phyloP scores from a whole-genome alignment of 1,284 basidiomycete genomes.

The Peniophora sp. region DNA sequence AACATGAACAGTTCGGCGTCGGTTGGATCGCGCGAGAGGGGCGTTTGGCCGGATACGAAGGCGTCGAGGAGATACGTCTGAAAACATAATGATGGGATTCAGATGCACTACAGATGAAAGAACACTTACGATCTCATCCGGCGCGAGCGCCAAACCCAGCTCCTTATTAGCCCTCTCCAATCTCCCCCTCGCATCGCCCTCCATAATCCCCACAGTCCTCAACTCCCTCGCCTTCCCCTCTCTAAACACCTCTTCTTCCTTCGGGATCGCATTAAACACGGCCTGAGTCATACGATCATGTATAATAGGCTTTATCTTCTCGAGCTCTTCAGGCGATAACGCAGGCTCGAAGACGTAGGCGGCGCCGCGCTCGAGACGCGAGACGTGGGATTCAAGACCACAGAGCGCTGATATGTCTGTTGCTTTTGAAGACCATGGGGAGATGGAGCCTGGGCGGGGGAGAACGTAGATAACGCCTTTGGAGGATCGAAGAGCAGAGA shows the following conservation, averaged over 20 bases:
- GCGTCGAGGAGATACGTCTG: constrained; percentile 77
- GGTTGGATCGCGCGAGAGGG: constrained; percentile 77
- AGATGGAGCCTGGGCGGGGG: constrained; percentile 77
- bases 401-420: constrained; percentile 93
- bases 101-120: not conserved
- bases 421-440: constrained; percentile 97
- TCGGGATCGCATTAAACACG: constrained; percentile 52
- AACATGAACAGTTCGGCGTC: constrained; percentile 99
- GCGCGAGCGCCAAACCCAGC: constrained; percentile 86
- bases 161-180: constrained; percentile 77
- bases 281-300: constrained; percentile 97
- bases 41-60: constrained; percentile 63
- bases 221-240: constrained; percentile 65
- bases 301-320: constrained; percentile 56
- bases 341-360: constrained; percentile 56
- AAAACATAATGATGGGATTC: too few species aligned
- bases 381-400: constrained; percentile 62
- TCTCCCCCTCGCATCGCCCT: constrained; percentile 38
- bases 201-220: constrained; percentile 57
- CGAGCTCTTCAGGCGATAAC: constrained; percentile 36
- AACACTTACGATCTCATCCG: constrained; percentile 73
- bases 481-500: constrained; percentile 27
- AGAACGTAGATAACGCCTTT: constrained; percentile 61
- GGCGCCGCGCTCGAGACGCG: constrained; percentile 81
- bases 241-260: constrained; percentile 61